phyloP scores from a whole-genome alignment of 305 asterid species.

The Fraxinus velutina region DNA sequence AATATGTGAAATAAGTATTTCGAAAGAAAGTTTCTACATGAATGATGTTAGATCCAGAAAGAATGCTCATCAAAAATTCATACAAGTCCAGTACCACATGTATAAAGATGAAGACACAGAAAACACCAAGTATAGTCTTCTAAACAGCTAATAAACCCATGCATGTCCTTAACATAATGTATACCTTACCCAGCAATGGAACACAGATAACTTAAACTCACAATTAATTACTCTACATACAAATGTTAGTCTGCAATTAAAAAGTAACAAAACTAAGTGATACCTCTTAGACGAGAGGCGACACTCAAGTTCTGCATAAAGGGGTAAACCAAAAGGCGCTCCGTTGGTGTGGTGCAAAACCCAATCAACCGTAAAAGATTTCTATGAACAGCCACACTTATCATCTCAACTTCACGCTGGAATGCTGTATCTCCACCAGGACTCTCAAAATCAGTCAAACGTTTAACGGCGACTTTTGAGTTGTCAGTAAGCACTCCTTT shows the following conservation, averaged over 20 bases:
- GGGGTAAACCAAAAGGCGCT: slow-evolving; percentile 89
- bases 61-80: neutral
- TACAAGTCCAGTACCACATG: neutral
- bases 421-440: slow-evolving; percentile 92
- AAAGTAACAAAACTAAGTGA: neutral
- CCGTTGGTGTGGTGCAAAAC: slow-evolving; percentile 93
- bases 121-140: neutral
- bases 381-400: slow-evolving; percentile 92
- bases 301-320: slow-evolving; percentile 92
- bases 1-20: neutral
- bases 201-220: neutral
- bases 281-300: slow-evolving; percentile 90
- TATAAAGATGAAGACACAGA: neutral
- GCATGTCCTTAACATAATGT: neutral
- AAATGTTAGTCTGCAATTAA: neutral
- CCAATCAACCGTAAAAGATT: slow-evolving; percentile 80
- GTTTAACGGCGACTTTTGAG: slow-evolving; percentile 89
- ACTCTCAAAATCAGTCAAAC: slow-evolving; percentile 78
- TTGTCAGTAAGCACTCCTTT: slow-evolving; percentile 72
- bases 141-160: neutral
- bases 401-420: slow-evolving; percentile 99
- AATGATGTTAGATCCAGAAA: neutral
- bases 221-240: neutral
- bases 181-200: neutral
- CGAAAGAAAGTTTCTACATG: neutral